Evolutionary conservation across 108 stramenopile genomes (phyloP), one percentile per base, ranked within the genome.

Genomic region (Thalassiosira profunda): DNA sequence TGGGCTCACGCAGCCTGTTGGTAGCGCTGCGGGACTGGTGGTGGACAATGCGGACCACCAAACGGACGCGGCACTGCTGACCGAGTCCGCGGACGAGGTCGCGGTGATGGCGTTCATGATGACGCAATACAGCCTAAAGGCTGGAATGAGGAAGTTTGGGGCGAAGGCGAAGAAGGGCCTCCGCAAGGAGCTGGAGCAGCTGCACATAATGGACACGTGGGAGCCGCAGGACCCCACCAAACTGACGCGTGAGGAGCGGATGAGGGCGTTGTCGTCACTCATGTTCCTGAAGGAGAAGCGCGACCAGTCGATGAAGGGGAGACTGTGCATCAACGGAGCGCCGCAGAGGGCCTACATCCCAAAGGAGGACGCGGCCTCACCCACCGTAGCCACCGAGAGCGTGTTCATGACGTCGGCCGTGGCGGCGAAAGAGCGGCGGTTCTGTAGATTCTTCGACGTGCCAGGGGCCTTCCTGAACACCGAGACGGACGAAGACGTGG

Each of bases 391-490:
- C 10, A 43, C 24, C 41, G 79, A 76, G 17, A 41, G 64, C 10
- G 12, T 80, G 2, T 51, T 84, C 24, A 29, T 68, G 10, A 68
- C 71, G 15, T 12, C 45, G 14, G 30, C 59, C 9, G 78, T 81
- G 21, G 76, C 67, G 21, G 84, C 79, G 24, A 23, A 73, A 4
- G 71, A 84, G 63, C 29, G 55, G n/a, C 21, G 81, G 9, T 51
- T 74, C 36, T 74, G 76, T 2, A 58, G 63, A 38, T 69, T 70
- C 6, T 18, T 59, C 53, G 83, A 87, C 38, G 34, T 87, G 14
- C 81, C 80, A 2, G 67, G 70, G 17, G 78, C 81, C 0, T 87
- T 82, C 46, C 11, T 87, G 17, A 77, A 87, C 21, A 56, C 86
- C 1, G 49, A 80, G 10, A 53, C 44, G 26, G 79, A 77, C n/a